Base-by-base conservation (phyloP, 768 basidiomycete genomes). In the Clavulina sp. region DNA sequence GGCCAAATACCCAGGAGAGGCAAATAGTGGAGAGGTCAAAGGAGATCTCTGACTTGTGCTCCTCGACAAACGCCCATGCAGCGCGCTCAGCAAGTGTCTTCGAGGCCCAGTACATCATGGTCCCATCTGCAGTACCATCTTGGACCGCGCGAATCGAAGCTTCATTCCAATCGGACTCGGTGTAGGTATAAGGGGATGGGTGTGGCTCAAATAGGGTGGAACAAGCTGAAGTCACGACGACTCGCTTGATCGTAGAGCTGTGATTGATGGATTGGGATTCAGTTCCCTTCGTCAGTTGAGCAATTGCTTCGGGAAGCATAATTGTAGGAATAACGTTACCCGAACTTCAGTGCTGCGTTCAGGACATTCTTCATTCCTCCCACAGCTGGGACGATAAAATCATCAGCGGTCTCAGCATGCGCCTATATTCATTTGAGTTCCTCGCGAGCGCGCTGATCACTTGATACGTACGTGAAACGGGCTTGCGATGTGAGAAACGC, bases 91-190 rank as follows among this genome's bases (percentile, higher is more conserved):
- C 65, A 30, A 64, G 53, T 1, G 59, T 59, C 58, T 67, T 66
- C 33, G 53, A 53, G 2, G 64, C 58, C 23, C 57, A 53, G 53
- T 64, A 64, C 51, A 56, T 58, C 33, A 49, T 26, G 4, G 48
- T 33, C 9, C 48, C 53, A 23, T 57, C 43, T 2, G 63, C 62
- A n/a, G 62, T 58, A 24, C 57, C 57, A 1, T 64, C 65, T 41
- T 64, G 57, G 36, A 66, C 58, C 9, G 61, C 57, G 26, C 56
- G 36, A 19, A 57, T 47, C 2, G 59, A 58, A 48, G 52, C 56
- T 16, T 59, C 49, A 57, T 69, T 68, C 67, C 67, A 68, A 54
- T 67, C 64, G 23, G 56, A 55, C 56, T 68, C 43, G 16, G 43
- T 57, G 55, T 54, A 66, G 34, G 4, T 48, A 44, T 46, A 48